Evolutionary conservation across 2,329 filamentous ascomycete genomes (phyloP).

Genomic region (Domatiomyces catenatus): DNA sequence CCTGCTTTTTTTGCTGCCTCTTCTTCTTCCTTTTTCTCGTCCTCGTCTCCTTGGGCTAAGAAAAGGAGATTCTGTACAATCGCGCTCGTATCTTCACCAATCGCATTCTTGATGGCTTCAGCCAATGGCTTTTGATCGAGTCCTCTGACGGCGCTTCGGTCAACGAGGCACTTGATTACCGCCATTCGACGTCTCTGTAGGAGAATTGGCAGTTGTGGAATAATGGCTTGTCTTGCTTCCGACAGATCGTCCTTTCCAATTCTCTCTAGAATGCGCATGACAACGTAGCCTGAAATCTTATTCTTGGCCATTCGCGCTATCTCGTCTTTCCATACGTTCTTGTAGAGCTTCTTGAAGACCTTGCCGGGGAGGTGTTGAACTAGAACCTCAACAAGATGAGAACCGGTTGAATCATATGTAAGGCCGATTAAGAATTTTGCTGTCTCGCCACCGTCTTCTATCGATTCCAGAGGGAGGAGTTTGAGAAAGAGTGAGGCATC

Average conservation of each 20-base stretch:
- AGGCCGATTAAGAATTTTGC: constrained; percentile 72
- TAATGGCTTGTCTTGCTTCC: constrained; percentile 54
- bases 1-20: constrained; percentile 4
- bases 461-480: constrained; percentile 59
- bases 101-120: constrained; percentile 41
- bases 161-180: constrained; percentile 67
- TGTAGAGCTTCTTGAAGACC: constrained; percentile 77
- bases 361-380: constrained; percentile 69
- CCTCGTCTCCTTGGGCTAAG: constrained; percentile 34
- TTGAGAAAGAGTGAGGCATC: constrained; percentile 55
- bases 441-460: constrained; percentile 58
- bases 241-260: constrained; percentile 74
- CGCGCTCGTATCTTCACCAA: constrained; percentile 34
- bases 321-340: constrained; percentile 60
- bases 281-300: constrained; percentile 77
- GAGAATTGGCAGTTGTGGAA: constrained; percentile 56
- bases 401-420: constrained; percentile 80
- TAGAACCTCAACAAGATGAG: constrained; percentile 75
- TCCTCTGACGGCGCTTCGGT: constrained; percentile 58
- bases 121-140: constrained; percentile 43
- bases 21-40: constrained; percentile 30
- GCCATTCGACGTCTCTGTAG: constrained; percentile 62
- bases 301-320: constrained; percentile 73
- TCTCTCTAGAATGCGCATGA: constrained; percentile 65
- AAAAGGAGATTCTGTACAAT: constrained; percentile 46